A percentile compares a stretch with the other conserved stretches of the same genome.
These are phyloP conservation scores for Platanus orientalis DNA, from an alignment of 164 flowering plant species.

Conservation along the genomic window DNA sequence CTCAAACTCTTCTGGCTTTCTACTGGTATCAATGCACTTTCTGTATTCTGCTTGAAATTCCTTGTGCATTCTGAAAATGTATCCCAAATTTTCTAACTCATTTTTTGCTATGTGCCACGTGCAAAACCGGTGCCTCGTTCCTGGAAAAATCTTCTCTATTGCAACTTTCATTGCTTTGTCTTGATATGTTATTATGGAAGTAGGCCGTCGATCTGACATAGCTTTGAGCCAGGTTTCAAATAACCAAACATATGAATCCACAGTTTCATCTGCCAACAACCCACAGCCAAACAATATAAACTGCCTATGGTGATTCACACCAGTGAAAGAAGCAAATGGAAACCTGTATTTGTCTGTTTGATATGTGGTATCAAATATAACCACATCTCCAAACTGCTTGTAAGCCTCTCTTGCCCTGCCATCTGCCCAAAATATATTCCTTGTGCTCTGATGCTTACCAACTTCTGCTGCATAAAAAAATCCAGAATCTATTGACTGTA, in stretches of 20 bases:
- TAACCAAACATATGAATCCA: slow-evolving; percentile 15
- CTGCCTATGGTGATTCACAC: slow-evolving; percentile 15
- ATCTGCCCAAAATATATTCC: slow-evolving; percentile 16
- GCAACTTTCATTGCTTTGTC: slow-evolving; percentile 12
- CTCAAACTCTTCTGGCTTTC: slow-evolving; percentile 18
- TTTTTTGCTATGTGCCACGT: slow-evolving; percentile 10
- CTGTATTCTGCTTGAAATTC: slow-evolving; percentile 8
- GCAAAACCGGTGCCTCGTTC: slow-evolving; percentile 16
- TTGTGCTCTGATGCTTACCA: slow-evolving; percentile 11
- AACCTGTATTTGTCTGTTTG: slow-evolving; percentile 13
- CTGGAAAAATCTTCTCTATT: slow-evolving; percentile 15
- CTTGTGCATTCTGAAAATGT: slow-evolving; percentile 11
- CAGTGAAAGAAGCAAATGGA: slow-evolving; percentile 15
- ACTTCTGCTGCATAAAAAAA: slow-evolving; percentile 14
- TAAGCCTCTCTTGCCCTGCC: slow-evolving; percentile 14
- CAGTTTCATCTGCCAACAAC: slow-evolving; percentile 14
- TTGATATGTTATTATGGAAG: slow-evolving; percentile 12
- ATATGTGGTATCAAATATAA: slow-evolving; percentile 12
- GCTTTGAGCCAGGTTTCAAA: slow-evolving; percentile 15
- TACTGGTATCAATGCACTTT: slow-evolving; percentile 10
- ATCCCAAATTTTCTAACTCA: slow-evolving; percentile 10
- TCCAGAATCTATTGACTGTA: slow-evolving; percentile 16
- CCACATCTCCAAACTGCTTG: slow-evolving; percentile 17
- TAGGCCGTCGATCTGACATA: slow-evolving; percentile 7
- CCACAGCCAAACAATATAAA: slow-evolving; percentile 13